These are phyloP conservation scores for Tieghemostelium lacteum DNA, from an alignment of 78 protist genomes.

Conservation along the genomic window DNA sequence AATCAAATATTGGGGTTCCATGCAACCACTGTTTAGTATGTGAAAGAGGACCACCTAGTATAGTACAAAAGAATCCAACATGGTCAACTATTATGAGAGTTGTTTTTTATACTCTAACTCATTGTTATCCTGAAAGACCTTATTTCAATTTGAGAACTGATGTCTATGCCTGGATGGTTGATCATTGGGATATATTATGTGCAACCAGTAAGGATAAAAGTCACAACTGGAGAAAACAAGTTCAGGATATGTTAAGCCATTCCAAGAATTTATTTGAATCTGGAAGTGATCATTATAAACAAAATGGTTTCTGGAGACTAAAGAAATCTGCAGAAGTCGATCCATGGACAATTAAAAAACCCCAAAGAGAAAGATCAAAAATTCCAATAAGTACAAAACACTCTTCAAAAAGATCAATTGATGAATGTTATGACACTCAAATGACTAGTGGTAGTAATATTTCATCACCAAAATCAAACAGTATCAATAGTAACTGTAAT, in stretches of 20 bases:
- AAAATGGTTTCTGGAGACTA: constrained; percentile 23
- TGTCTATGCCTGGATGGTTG: constrained; percentile 10
- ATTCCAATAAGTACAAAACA: not conserved
- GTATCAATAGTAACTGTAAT: not conserved
- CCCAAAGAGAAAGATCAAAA: constrained; percentile 18
- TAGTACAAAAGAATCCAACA: constrained; percentile 26
- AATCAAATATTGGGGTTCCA: no score
- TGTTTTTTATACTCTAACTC: not conserved
- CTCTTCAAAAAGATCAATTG: not conserved
- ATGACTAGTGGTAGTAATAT: not conserved
- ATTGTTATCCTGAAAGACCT: not conserved
- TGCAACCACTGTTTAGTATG: constrained; percentile 22
- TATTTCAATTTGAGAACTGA: constrained; percentile 13
- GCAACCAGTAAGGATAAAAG: not conserved
- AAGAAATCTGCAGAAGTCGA: constrained; percentile 9
- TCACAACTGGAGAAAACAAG: constrained; percentile 13
- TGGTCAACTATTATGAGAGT: constrained; percentile 42
- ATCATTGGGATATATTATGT: constrained; percentile 14
- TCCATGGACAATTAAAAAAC: constrained; percentile 38
- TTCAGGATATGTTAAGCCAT: constrained; percentile 33
- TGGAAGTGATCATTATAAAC: constrained; percentile 5
- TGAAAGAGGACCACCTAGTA: constrained; percentile 8
- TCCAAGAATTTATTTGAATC: constrained; percentile 51
- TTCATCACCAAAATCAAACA: not conserved
- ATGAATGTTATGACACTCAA: not conserved